Evolutionary conservation across 257 asterid genomes (phyloP), one percentile per base, ranked within the genome.

Genomic region (Solanum microdontum): DNA sequence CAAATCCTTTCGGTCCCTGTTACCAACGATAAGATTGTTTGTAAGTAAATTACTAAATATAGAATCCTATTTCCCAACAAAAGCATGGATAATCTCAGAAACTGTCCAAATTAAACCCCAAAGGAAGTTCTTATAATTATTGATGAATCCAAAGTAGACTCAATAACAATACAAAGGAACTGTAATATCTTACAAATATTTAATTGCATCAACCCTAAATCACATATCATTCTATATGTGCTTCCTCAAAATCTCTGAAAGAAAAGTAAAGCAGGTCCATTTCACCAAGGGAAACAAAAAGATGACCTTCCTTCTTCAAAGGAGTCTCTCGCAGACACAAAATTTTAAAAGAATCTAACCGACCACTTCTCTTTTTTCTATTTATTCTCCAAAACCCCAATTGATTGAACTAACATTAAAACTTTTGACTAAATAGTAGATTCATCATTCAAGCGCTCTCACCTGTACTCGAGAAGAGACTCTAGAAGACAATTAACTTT

Each of bases 391-490:
- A 13, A 43, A 43, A 64, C 3, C 32, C 11, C 84, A 26, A 45
- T 28, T 45, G 85, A 48, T 45, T 9, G 69, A 45, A 79, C 11
- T 28, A 24, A 48, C 28, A 45, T 80, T 48, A 30, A 80, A 9
- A 30, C 85, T 80, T 48, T 80, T 9, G 24, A 80, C 19, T 43
- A 84, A 66, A 3, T 37, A 68, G 28, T 48, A 86, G n/a, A 72
- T 28, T 72, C 14, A 62, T 7, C 75, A 62, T 17, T 33, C 70
- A 45, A 48, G 8, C 37, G 14, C 69, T n/a, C 69, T 58, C 33
- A 96, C 99, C 98, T 96, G 95, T 95, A 96, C 64, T 91, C 96
- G 23, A 93, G 95, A 82, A 96, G 98, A 86, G 91, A 92, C 72
- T 94, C 94, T 60, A 94, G 34, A 84, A 96, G 98, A 86, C 94